Base-by-base conservation (phyloP, 768 basidiomycete species). In the Vararia minispora region DNA sequence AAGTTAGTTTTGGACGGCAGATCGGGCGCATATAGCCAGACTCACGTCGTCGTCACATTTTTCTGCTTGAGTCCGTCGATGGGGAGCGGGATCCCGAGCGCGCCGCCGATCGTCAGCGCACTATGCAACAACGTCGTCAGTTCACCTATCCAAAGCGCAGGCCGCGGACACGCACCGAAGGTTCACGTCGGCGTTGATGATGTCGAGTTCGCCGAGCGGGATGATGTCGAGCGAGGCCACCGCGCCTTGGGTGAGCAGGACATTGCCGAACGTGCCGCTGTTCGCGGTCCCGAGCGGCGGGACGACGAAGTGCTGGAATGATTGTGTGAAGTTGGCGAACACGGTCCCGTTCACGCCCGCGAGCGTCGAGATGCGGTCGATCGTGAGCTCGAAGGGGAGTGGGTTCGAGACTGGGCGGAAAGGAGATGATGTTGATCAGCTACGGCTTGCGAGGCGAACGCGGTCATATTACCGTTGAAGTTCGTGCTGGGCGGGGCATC, bases 321-420 rank as follows among this genome's bases (percentile, higher is more conserved):
- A 27, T 33, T 42, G 40, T 36, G 42, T 44, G 37, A 52, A 54
- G n/a, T 44, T 35, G 13, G 53, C 51, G 40, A 48, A 54, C 2
- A 29, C 31, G 10, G 21, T 35, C 4, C 44, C 50, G 16, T 47
- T 40, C 14, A 52, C 41, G 21, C 29, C 35, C 4, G 16, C 47
- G 26, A 45, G 52, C 39, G 60, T 57, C 36, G 53, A 54, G 16
- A 71, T 58, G 37, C 55, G 52, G 44, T 68, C 62, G 44, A 73
- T 58, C 21, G 63, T 66, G 30, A 72, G 58, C 35, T 69, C 68
- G 29, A 69, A 50, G 16, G 63, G 53, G 35, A 68, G 63, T 2
- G 65, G 64, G 54, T 68, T 71, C 36, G 60, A 52, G 30, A 61
- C 65, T 66, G 35, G n/a, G n/a, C n/a, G n/a, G n/a, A n/a, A n/a